phyloP scores from a whole-genome alignment of 2,329 filamentous ascomycete genomes.

The Fusarium begoniae region DNA sequence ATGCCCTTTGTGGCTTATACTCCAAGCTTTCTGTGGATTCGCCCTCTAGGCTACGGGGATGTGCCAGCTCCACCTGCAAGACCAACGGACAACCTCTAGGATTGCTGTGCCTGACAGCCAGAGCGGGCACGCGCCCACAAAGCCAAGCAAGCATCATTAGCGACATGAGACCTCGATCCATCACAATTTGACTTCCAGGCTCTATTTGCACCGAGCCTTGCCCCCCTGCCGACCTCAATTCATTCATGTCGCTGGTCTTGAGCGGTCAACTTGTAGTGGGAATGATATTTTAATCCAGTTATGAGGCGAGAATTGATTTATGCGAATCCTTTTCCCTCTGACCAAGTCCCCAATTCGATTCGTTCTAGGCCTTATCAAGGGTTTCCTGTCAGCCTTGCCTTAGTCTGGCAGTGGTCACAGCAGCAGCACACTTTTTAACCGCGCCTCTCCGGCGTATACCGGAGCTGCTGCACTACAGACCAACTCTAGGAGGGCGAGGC shows the following conservation, averaged over 20 bases:
- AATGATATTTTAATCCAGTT: neutral
- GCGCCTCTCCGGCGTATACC: conserved; percentile 26
- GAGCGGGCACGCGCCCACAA: conserved; percentile 30
- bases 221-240: neutral
- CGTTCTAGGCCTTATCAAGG: conserved; percentile 1
- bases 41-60: conserved; percentile 3
- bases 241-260: neutral
- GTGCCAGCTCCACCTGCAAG: conserved; percentile 15
- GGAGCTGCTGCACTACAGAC: conserved; percentile 16
- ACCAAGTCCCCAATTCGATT: neutral
- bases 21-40: conserved; percentile 17
- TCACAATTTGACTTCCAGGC: conserved; percentile 26
- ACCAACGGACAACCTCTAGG: conserved; percentile 23
- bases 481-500: conserved; percentile 7
- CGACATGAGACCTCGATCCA: conserved; percentile 29
- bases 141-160: conserved; percentile 22
- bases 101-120: conserved; percentile 35
- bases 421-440: conserved; percentile 7
- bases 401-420: conserved; percentile 6
- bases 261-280: neutral
- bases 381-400: conserved; percentile 29
- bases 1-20: conserved; percentile 19
- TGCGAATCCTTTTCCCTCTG: neutral
- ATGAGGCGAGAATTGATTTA: conserved; percentile 10
- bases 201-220: neutral